Base-by-base conservation (phyloP, 208 protist genomes). In the Angomonas deanei region DNA sequence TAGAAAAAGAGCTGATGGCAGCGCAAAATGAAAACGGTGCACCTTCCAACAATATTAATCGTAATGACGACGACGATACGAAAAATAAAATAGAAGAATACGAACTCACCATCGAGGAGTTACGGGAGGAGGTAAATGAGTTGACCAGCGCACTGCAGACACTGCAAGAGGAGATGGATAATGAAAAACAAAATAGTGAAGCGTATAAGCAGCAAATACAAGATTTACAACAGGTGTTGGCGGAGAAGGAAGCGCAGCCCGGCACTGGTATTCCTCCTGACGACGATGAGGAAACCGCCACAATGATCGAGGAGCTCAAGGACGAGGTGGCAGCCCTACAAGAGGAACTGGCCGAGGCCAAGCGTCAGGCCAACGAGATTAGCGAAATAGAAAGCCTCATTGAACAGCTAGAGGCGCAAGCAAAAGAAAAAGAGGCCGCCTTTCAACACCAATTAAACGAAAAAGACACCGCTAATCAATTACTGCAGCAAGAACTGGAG, bases 1-100 rank as follows among this genome's bases (percentile, higher is more conserved):
- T 57, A 8, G 42, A 76, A 3, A 54, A 64, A 36, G 70, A 76
- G 52, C 49, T 69, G 30, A 57, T 74, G 64, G 52, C 56, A 31
- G 54, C 57, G 46, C 6, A 62, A 64, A 2, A 26, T 23, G 17
- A 21, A 53, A 42, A 59, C 70, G 52, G 56, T 28, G 34, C 61
- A 68, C 42, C 32, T 68, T 15, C 28, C 26, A n/a, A n/a, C n/a
- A n/a, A n/a, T n/a, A n/a, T n/a, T n/a, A n/a, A n/a, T n/a, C n/a
- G n/a, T n/a, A n/a, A 42, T 8, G 36, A 42, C 36, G 36, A 42
- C 11, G 36, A 42, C 11, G 36, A 42, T 15, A 42, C 8, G 36
- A 15, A 42, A n/a, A 8, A 15, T 42, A 42, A n/a, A n/a, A 42
- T 42, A n/a, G 36, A 8, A n/a, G 11, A 42, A 42, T 15, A n/a